A percentile compares a stretch with the other conserved stretches of the same genome.
phyloP scores from a whole-genome alignment of 2,329 filamentous ascomycete genomes.

The Ceratocystis huliohia region DNA sequence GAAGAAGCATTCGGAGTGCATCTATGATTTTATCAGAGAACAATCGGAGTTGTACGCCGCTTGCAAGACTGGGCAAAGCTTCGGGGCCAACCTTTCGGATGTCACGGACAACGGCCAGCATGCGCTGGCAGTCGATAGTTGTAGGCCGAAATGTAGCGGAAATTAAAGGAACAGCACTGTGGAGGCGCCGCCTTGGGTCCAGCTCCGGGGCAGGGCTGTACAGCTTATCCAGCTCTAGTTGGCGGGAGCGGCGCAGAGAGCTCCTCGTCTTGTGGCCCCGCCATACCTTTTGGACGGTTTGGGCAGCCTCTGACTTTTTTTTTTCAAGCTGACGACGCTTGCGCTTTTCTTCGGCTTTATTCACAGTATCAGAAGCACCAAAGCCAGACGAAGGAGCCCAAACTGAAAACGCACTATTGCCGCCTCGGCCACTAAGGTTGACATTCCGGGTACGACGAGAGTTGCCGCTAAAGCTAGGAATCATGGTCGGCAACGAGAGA shows the following conservation, averaged over 20 bases:
- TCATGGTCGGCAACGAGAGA: slow-evolving; percentile 47
- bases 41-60: not conserved
- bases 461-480: slow-evolving; percentile 79
- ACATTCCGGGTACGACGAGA: slow-evolving; percentile 79
- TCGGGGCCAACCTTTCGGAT: not conserved
- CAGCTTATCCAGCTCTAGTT: slow-evolving; percentile 49
- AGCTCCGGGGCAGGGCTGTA: slow-evolving; percentile 31
- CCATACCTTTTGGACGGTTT: slow-evolving; percentile 68
- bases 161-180: not conserved
- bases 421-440: slow-evolving; percentile 72
- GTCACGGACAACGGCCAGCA: slow-evolving; percentile 8
- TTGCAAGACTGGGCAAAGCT: not conserved
- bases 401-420: slow-evolving; percentile 47
- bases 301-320: slow-evolving; percentile 59
- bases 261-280: slow-evolving; percentile 58
- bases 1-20: not conserved
- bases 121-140: not conserved
- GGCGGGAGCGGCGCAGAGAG: slow-evolving; percentile 43
- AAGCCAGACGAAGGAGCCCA: slow-evolving; percentile 21
- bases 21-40: slow-evolving; percentile 6
- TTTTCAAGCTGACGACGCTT: slow-evolving; percentile 68
- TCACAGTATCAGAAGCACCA: slow-evolving; percentile 63
- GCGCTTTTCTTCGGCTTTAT: slow-evolving; percentile 77
- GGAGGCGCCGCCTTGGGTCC: not conserved
- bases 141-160: slow-evolving; percentile 3